Base-by-base conservation (phyloP, 2,329 filamentous ascomycete species). In the Penicillium sp. region DNA sequence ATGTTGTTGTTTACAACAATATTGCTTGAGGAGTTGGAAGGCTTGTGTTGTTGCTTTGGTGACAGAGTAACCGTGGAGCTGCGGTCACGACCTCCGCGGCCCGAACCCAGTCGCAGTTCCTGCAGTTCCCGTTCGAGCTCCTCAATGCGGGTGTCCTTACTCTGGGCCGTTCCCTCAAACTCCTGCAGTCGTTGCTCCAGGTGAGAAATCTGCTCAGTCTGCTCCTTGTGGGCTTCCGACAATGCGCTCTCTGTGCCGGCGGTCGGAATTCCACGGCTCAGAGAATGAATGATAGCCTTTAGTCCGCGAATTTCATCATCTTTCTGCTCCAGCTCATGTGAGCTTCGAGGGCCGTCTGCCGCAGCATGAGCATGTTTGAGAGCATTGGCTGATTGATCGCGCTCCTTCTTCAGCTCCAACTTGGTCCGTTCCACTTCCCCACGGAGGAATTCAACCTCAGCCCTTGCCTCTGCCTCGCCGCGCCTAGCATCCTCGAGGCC, bases 221-320 rank as follows among this genome's bases (percentile, higher is more conserved):
- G 80, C 5, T 85, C 65, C 35, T 69, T 44, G 31, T 60, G 58
- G 4, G 58, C 39, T 37, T 61, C 55, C 36, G 50, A 56, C 18
- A 61, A 56, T 31, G 67, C 71, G 58, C 73, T 73, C 60, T 74
- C 68, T 24, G 70, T 56, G 41, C 70, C 60, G 37, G 68, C 58
- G 24, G 70, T 69, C 70, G 14, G 72, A 66, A 33, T 75, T 76
- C 75, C 91, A 61, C 92, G 85, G 74, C 92, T 96, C 39, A 99
- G 82, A 18, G 92, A 96, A 77, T 98, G 94, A 60, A 99, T 98
- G 72, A 99, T 98, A 44, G 95, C 94, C 77, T 98, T 99, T 64
- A 99, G 84, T 49, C 95, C 95, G 62, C 94, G 86, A 70, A 99
- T 98, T 79, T 99, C 95, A 69, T 99, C 95, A 70, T 99, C 94